A percentile compares a stretch with the other conserved stretches of the same genome.
Evolutionary conservation across 2,329 filamentous ascomycete genomes (phyloP).

Genomic region (Fusarium sambucinum): DNA sequence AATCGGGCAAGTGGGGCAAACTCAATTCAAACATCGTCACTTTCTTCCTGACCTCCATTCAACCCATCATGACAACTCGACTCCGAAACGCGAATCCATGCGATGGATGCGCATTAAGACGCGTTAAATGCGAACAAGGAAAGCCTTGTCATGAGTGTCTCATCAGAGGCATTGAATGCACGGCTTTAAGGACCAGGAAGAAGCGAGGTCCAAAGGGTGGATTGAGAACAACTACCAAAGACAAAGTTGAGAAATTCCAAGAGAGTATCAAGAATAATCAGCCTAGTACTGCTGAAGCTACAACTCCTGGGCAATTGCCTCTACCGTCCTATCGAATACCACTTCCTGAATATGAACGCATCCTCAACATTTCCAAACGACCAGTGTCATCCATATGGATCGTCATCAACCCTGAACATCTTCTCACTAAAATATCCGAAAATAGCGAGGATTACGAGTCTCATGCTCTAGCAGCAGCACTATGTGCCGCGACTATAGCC

Average conservation of each 20-base stretch:
- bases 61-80: slow-evolving; percentile 24
- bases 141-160: slow-evolving; percentile 36
- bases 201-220: slow-evolving; percentile 39
- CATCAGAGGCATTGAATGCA: slow-evolving; percentile 35
- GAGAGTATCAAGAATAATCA: slow-evolving; percentile 22
- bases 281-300: background rate
- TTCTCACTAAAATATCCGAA: slow-evolving; percentile 29
- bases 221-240: slow-evolving; percentile 27
- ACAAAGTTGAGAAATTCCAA: slow-evolving; percentile 35
- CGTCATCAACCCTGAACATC: slow-evolving; percentile 39
- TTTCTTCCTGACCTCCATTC: background rate
- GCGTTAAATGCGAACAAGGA: slow-evolving; percentile 37
- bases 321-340: slow-evolving; percentile 28
- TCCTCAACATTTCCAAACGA: slow-evolving; percentile 39
- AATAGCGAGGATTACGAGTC: slow-evolving; percentile 39
- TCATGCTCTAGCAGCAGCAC: slow-evolving; percentile 42
- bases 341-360: slow-evolving; percentile 38
- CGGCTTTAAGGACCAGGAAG: slow-evolving; percentile 21
- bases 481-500: slow-evolving; percentile 47
- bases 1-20: slow-evolving; percentile 31
- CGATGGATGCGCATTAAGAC: slow-evolving; percentile 34
- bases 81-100: slow-evolving; percentile 37
- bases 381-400: slow-evolving; percentile 44
- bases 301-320: background rate
- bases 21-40: slow-evolving; percentile 20